phyloP scores from a whole-genome alignment of 768 basidiomycete genomes.

The Piloderma croceum region DNA sequence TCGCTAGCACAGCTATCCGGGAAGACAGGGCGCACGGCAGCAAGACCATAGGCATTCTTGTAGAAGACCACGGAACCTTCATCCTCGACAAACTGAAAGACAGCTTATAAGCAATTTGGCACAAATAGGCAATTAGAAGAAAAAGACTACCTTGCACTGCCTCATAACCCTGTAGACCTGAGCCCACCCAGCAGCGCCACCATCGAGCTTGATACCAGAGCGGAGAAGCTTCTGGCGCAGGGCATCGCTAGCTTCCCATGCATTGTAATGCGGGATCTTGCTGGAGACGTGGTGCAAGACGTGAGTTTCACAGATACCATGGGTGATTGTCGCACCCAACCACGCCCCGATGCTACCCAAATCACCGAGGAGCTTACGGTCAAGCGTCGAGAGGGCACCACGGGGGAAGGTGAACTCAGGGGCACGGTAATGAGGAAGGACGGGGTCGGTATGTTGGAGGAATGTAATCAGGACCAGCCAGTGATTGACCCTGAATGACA shows the following conservation, averaged over 20 bases:
- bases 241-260: slow-evolving; percentile 89
- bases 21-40: slow-evolving; percentile 62
- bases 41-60: slow-evolving; percentile 81
- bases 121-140: background rate
- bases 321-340: slow-evolving; percentile 79
- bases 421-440: slow-evolving; percentile 90
- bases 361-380: slow-evolving; percentile 76
- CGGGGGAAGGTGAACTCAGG: slow-evolving; percentile 88
- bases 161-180: slow-evolving; percentile 74
- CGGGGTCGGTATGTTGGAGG: slow-evolving; percentile 96
- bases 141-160: slow-evolving; percentile 60
- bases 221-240: slow-evolving; percentile 67
- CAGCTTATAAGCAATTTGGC: slow-evolving; percentile 2
- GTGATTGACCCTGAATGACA: slow-evolving; percentile 66
- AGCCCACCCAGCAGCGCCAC: slow-evolving; percentile 72
- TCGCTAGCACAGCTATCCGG: slow-evolving; percentile 57
- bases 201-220: slow-evolving; percentile 57
- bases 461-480: slow-evolving; percentile 97
- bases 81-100: slow-evolving; percentile 82
- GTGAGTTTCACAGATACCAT: slow-evolving; percentile 94
- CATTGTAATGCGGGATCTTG: slow-evolving; percentile 95
- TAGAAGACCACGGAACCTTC: slow-evolving; percentile 87
- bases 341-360: slow-evolving; percentile 75
- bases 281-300: slow-evolving; percentile 87
- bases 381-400: slow-evolving; percentile 88